phyloP scores from a whole-genome alignment of 768 basidiomycete species.

The Termitomyces sp. region DNA sequence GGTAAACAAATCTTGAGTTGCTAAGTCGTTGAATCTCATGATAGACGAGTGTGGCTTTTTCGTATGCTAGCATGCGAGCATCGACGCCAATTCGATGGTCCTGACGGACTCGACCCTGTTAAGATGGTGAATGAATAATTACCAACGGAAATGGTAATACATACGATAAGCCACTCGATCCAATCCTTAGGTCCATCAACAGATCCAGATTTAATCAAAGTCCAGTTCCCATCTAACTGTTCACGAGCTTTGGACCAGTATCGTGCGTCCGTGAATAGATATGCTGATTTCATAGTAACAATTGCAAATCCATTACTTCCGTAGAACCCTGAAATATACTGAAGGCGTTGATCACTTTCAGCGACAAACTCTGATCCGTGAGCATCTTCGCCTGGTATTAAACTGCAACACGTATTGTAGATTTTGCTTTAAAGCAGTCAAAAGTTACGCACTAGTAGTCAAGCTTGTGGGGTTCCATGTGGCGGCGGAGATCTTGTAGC shows the following conservation, averaged over 20 bases:
- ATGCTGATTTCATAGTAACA: conserved; percentile 59
- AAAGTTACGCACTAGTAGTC: conserved; percentile 65
- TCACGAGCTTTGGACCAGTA: conserved; percentile 78
- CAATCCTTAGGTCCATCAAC: conserved; percentile 58
- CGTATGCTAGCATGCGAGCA: conserved; percentile 75
- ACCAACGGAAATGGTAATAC: neutral
- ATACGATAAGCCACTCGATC: conserved; percentile 72
- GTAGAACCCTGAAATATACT: conserved; percentile 67
- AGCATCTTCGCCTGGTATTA: conserved; percentile 76
- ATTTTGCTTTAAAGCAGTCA: conserved; percentile 4
- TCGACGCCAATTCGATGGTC: conserved; percentile 69
- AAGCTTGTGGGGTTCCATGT: conserved; percentile 62
- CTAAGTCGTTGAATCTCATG: conserved; percentile 40
- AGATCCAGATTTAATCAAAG: conserved; percentile 51
- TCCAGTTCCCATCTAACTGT: conserved; percentile 73
- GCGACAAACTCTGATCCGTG: conserved; percentile 83
- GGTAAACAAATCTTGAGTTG: conserved; percentile 68
- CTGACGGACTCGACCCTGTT: conserved; percentile 32
- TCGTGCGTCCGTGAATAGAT: conserved; percentile 73
- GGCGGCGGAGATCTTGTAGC: conserved; percentile 53
- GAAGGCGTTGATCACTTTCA: conserved; percentile 66
- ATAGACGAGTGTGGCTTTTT: conserved; percentile 58
- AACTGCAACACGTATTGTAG: conserved; percentile 30
- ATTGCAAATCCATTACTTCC: conserved; percentile 65
- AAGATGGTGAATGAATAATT: neutral